Evolutionary conservation across 192 early-diverging fungal species (phyloP), one percentile per base, ranked within the genome.

Genomic region (Diversispora epigaea): DNA sequence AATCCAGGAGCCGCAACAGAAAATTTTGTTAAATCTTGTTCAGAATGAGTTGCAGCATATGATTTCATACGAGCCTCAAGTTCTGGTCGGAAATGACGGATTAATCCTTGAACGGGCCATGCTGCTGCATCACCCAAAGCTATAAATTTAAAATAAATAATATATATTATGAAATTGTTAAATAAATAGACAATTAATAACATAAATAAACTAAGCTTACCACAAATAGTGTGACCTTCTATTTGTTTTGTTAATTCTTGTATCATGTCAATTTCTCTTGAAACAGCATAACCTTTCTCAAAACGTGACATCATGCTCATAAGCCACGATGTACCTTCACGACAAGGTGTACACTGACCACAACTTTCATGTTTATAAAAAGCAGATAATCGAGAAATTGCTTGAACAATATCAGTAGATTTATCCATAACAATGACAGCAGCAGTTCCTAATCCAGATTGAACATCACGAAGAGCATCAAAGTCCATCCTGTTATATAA

Each of bases 401-500:
- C 96, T 50, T 85, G 78, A 4, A 99, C 94, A 54, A 97, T 92
- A 80, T 99, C 97, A 46, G 94, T 95, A 76, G 91, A 92, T 87
- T 97, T 98, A 85, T 98, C 95, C 95, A 98, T 96, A 58, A 98
- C 97, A 81, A 98, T 96, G 25, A 98, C 93, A 45, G 94, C 97
- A 5, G 94, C 97, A 19, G 97, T 98, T 71, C 97, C 97, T 55
- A 98, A 86, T 55, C 95, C 95, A 76, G 93, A 94, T 79, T 95
- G 89, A 49, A 89, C 90, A 84, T 99, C 97, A 77, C 92, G 91
- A 69, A 99, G 86, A 50, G 93, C 93, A 85, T 99, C 97, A 87
- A 97, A 99, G 82, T 99, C 97, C 97, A 99, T 99, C 61, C 80
- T 82, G 67, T n/a, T 15, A 39, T 9, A 49, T 14, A n/a, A 67